Percentiles rank a stretch among this genome's conserved stretches.
Conservation (phyloP, 2,329 filamentous ascomycete species). For the Chaetoscypha palmicola region DNA sequence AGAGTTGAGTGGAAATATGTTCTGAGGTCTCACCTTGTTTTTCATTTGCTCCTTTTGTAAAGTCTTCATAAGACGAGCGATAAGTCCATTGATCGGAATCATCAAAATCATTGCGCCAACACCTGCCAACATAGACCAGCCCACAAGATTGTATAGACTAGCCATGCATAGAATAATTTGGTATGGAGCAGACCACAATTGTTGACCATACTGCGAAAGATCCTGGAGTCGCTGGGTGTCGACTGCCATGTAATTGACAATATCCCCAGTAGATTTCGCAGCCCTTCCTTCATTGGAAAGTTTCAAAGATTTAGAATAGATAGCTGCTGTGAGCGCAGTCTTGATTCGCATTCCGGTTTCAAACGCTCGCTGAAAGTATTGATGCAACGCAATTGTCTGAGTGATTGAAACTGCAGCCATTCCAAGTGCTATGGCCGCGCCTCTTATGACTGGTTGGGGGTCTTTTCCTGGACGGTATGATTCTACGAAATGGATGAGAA, state of each 20-base stretch:
- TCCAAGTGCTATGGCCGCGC: constrained; percentile 76
- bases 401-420: constrained; percentile 87
- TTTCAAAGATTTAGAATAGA: constrained; percentile 84
- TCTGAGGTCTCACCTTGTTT: constrained; percentile 67
- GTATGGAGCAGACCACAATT: constrained; percentile 94
- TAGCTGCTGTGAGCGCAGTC: constrained; percentile 78
- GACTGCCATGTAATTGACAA: constrained; percentile 99
- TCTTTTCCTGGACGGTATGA: constrained; percentile 58
- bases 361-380: constrained; percentile 95
- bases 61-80: constrained; percentile 87
- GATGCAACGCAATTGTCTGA: constrained; percentile 87
- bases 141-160: constrained; percentile 91
- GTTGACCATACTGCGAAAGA: constrained; percentile 88
- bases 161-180: constrained; percentile 95
- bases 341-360: constrained; percentile 97
- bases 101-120: constrained; percentile 93
- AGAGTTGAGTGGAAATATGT: neutral
- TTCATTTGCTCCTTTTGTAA: constrained; percentile 97
- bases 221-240: constrained; percentile 94
- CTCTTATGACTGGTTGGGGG: constrained; percentile 73
- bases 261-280: constrained; percentile 87
- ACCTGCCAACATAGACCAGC: constrained; percentile 90
- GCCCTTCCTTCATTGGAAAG: constrained; percentile 90
- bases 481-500: constrained; percentile 75
- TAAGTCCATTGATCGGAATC: constrained; percentile 91